Evolutionary conservation across 345 rosid species (phyloP), one percentile per base, ranked within the genome.

Genomic region (Aethionema arabicum): DNA sequence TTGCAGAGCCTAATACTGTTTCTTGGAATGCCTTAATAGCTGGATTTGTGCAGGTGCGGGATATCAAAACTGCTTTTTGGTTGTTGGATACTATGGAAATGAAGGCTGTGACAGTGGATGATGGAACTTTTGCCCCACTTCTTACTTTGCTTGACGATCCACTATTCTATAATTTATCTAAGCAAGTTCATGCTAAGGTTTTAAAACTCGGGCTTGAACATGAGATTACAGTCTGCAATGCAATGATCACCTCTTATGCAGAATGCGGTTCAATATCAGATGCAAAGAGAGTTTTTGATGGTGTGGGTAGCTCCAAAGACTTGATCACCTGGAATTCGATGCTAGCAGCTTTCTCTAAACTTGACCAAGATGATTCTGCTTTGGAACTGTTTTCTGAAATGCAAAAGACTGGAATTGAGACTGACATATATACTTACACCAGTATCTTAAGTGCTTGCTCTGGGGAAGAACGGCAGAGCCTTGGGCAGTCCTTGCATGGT

Each of bases 91-190:
- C 70, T 27, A 83, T 88, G 96, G 88, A 80, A 83, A 57, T 39
- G 66, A 79, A 76, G 2, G 78, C 80, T 12, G 68, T 72, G 15
- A 68, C 6, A 30, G 73, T 67, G 62, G 90, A 83, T 41, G 92
- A 84, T 75, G 93, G 90, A 6, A 78, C 96, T 5, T 85, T 82
- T 65, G 78, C 90, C 61, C 96, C 96, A 0, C 79, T 88, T 70
- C 77, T 88, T 51, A 80, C 88, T n/a, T 69, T 86, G 72, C 90
- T 88, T 63, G 74, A 79, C 49, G 78, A 71, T 59, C 66, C 76
- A 2, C 43, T 57, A 66, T 82, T 79, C 44, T 72, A 55, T 35
- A 67, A 51, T 15, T 54, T 64, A 9, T 62, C 78, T 2, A 67
- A 44, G 76, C 83, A 82, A 74, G 58, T 82, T 59, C 93, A 85